Evolutionary conservation across 345 rosid genomes (phyloP), one percentile per base, ranked within the genome.

Genomic region (Pelargonium nanum): DNA sequence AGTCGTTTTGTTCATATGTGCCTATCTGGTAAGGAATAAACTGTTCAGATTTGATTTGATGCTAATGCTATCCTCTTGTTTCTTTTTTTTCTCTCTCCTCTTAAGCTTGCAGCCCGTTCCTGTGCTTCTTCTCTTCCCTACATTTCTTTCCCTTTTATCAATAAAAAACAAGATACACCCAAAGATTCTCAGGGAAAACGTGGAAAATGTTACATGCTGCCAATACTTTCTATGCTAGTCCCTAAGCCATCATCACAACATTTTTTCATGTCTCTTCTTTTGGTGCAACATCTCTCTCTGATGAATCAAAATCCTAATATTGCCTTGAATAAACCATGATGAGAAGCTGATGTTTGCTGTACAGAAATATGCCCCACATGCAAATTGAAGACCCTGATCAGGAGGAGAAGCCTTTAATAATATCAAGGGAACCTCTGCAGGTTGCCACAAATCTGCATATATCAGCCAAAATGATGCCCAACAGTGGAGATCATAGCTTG

Each of bases 311-410:
- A 40, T 40, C 6, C 15, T 40, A 40, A 6, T 40, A 40, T 40
- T 40, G 48, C 48, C 48, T 40, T 40, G 16, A 2, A 40, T 12
- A 40, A 8, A 40, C 48, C 48, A 40, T 40, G 48, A 40, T 7
- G 48, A 40, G 48, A 40, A 6, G 48, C 10, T 40, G 48, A 40
- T 40, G 22, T 60, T 66, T 66, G 40, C 28, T 34, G 8, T 59
- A 19, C 64, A 68, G 70, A 65, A 22, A 75, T n/a, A n/a, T 62
- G 76, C 72, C 71, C 64, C 44, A 30, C 57, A 61, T 55, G 62
- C 68, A 68, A 68, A 58, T 71, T 63, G 65, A 68, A 63, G 70
- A 61, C 13, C 63, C 54, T 16, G 61, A 65, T 40, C 48, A 40
- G 15, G 59, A 20, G 22, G 65, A 75, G 58, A 64, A 57, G 45